Conservation (phyloP, 208 protist species). For the Leishmania lainsoni region DNA sequence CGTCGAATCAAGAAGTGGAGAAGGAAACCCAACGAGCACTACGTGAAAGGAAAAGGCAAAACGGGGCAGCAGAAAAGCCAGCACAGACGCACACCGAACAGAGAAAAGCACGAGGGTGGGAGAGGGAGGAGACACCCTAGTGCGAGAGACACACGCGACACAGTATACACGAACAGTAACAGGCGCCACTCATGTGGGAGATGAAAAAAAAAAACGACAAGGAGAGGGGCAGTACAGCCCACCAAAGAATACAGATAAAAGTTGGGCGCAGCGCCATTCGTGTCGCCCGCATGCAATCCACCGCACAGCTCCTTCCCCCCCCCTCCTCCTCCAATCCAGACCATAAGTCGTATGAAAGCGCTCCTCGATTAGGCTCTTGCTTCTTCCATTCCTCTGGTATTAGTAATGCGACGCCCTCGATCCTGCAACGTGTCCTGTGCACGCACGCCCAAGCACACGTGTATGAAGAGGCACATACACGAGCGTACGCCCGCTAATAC, state of each 20-base stretch:
- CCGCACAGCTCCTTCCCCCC: not conserved
- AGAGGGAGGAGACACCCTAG: not conserved
- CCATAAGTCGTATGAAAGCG: not conserved
- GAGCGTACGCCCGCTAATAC: not conserved
- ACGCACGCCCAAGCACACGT: not conserved
- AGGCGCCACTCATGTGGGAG: not conserved
- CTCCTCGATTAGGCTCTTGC: not conserved
- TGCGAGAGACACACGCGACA: not conserved
- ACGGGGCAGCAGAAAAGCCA: too few relatives aligned
- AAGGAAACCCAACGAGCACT: not conserved
- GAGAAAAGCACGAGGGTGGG: not conserved
- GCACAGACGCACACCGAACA: too few relatives aligned
- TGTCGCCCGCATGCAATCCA: not conserved
- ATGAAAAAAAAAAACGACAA: not conserved
- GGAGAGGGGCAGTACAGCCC: not conserved
- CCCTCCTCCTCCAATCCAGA: not conserved
- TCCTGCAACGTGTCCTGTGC: not conserved
- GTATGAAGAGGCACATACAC: not conserved
- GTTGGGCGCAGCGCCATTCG: not conserved
- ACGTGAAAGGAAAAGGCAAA: not conserved
- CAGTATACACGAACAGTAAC: not conserved
- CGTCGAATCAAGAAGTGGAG: not conserved
- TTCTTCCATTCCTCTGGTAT: not conserved
- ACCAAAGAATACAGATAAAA: not conserved
- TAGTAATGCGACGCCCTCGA: not conserved